phyloP scores from a whole-genome alignment of 225 moss, liverwort and hornwort genomes.

The Asterella californica region DNA sequence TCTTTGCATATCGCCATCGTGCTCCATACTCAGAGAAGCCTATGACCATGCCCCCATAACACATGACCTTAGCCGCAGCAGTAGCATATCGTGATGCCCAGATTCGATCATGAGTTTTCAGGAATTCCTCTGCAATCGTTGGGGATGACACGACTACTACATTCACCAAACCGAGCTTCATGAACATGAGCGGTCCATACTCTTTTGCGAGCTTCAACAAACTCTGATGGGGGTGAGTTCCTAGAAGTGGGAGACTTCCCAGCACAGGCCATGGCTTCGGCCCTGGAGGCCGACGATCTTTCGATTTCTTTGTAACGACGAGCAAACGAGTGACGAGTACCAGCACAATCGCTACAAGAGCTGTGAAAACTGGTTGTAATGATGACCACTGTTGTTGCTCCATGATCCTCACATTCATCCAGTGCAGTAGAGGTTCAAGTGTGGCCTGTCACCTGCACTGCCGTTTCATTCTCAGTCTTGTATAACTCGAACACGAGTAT shows the following conservation, averaged over 20 bases:
- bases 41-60: slow-evolving; percentile 48
- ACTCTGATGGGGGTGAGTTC: slow-evolving; percentile 25
- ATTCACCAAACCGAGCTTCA: slow-evolving; percentile 31
- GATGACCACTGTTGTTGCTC: not conserved
- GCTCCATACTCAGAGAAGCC: slow-evolving; percentile 44
- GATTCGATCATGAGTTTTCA: slow-evolving; percentile 32
- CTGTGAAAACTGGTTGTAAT: not conserved
- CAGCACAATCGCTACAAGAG: not conserved
- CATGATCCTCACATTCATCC: not conserved
- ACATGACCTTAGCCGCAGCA: slow-evolving; percentile 21
- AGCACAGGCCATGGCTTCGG: slow-evolving; percentile 32
- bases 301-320: too few species aligned
- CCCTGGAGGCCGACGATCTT: slow-evolving; percentile 20
- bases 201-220: slow-evolving; percentile 22
- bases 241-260: slow-evolving; percentile 25
- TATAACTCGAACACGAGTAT: too few species aligned
- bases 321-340: not conserved
- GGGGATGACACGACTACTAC: slow-evolving; percentile 28
- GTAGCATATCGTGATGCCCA: slow-evolving; percentile 24
- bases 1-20: slow-evolving; percentile 45
- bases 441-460: too few species aligned
- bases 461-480: too few species aligned
- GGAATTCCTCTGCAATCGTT: slow-evolving; percentile 21
- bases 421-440: too few species aligned
- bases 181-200: slow-evolving; percentile 38